phyloP scores from a whole-genome alignment of 2,329 filamentous ascomycete species.

The Stenocarpella maydis region DNA sequence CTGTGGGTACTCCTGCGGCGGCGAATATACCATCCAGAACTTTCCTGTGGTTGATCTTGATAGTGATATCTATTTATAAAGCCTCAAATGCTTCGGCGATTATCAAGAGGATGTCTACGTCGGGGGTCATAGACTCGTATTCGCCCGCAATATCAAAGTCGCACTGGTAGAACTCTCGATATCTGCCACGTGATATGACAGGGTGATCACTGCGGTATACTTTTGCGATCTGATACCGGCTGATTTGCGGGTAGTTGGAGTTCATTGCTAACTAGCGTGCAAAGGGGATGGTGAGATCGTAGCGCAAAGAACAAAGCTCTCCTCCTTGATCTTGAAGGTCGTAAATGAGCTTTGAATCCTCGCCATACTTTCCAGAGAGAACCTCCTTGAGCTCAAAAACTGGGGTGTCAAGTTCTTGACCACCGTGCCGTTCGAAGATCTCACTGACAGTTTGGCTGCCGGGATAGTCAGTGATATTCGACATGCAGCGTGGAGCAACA shows the following conservation, averaged over 20 bases:
- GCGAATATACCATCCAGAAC: constrained; percentile 92
- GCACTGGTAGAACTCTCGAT: constrained; percentile 97
- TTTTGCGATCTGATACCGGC: constrained; percentile 86
- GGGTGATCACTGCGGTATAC: constrained; percentile 72
- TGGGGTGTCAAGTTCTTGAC: constrained; percentile 73
- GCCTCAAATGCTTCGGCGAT: constrained; percentile 85
- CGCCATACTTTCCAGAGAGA: constrained; percentile 51
- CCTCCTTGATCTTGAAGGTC: constrained; percentile 85
- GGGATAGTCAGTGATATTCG: background rate
- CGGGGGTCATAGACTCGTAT: constrained; percentile 91
- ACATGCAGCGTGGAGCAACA: background rate
- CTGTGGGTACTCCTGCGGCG: constrained; percentile 84
- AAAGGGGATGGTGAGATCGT: constrained; percentile 84
- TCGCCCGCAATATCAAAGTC: constrained; percentile 92
- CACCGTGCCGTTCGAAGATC: constrained; percentile 78
- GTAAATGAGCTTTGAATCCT: constrained; percentile 70
- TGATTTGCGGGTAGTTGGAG: constrained; percentile 79
- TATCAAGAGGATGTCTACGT: constrained; percentile 87
- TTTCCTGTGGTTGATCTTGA: constrained; percentile 95
- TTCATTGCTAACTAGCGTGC: constrained; percentile 96
- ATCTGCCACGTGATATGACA: constrained; percentile 86
- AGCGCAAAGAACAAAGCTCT: constrained; percentile 81
- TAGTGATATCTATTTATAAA: constrained; percentile 71
- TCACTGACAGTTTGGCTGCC: constrained; percentile 61
- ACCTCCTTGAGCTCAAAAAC: constrained; percentile 83